Conservation (phyloP, 2,329 filamentous ascomycete species). For the Didymella sp. region DNA sequence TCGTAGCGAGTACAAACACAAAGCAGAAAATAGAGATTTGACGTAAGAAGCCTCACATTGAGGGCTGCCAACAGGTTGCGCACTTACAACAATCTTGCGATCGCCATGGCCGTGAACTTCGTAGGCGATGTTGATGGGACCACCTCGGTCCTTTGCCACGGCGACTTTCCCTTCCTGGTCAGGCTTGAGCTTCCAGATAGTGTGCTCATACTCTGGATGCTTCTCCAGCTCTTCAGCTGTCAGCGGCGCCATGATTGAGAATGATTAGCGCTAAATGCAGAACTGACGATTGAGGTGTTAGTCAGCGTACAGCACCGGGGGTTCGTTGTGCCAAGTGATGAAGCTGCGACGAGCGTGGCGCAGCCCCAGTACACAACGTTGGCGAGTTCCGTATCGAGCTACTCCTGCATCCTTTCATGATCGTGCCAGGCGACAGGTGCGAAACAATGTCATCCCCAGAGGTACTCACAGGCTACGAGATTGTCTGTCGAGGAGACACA, state of each 20-base stretch:
- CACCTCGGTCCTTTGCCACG: conserved; percentile 74
- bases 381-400: conserved; percentile 4
- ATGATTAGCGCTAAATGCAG: conserved; percentile 7
- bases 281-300: conserved; percentile 16
- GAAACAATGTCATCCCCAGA: neutral
- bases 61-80: conserved; percentile 22
- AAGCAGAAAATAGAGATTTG: conserved; percentile 26
- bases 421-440: neutral
- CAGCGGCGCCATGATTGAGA: conserved; percentile 42
- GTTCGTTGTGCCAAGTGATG: conserved; percentile 13
- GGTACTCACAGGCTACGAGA: conserved; percentile 3
- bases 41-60: conserved; percentile 27
- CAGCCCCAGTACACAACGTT: conserved; percentile 19
- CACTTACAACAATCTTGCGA: conserved; percentile 74
- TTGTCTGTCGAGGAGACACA: neutral
- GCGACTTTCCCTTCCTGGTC: conserved; percentile 65
- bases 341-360: conserved; percentile 29
- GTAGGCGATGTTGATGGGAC: conserved; percentile 77
- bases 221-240: conserved; percentile 65
- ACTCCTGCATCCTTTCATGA: neutral
- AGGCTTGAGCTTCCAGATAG: conserved; percentile 73
- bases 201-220: conserved; percentile 71
- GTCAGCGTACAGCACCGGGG: conserved; percentile 8
- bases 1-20: conserved; percentile 10
- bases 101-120: conserved; percentile 80